A percentile compares a stretch with the other conserved stretches of the same genome.
phyloP scores from a whole-genome alignment of 768 basidiomycete genomes.

The Trametes coccinea region DNA sequence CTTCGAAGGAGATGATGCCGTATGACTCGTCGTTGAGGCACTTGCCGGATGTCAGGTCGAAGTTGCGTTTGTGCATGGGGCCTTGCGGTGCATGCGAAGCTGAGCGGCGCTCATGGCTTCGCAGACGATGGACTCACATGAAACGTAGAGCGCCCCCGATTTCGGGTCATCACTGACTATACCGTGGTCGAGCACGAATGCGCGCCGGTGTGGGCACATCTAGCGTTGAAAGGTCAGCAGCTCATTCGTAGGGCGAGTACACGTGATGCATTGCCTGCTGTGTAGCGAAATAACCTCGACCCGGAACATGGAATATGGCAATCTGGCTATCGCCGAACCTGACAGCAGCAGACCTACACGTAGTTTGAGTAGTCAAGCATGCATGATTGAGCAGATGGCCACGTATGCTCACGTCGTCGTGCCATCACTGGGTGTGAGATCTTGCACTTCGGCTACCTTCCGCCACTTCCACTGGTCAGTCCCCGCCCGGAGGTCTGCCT shows the following conservation, averaged over 20 bases:
- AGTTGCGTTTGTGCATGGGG: slow-evolving; percentile 71
- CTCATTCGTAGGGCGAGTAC: too few species aligned
- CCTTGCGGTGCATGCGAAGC: slow-evolving; percentile 28
- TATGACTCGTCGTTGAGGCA: slow-evolving; percentile 63
- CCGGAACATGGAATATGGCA: slow-evolving; percentile 66
- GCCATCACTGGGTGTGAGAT: slow-evolving; percentile 47
- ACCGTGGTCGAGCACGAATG: slow-evolving; percentile 71
- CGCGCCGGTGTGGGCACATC: slow-evolving; percentile 54
- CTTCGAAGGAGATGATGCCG: slow-evolving; percentile 62
- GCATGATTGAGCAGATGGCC: not conserved
- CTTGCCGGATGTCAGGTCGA: slow-evolving; percentile 52
- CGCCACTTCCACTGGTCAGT: slow-evolving; percentile 60
- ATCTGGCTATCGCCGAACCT: slow-evolving; percentile 68
- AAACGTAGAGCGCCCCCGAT: slow-evolving; percentile 49
- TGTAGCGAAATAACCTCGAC: slow-evolving; percentile 59
- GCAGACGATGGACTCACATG: slow-evolving; percentile 38
- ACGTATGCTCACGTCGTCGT: slow-evolving; percentile 45
- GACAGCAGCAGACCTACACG: slow-evolving; percentile 45
- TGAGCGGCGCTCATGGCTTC: not conserved
- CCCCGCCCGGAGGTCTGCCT: slow-evolving; percentile 42
- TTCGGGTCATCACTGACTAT: slow-evolving; percentile 64
- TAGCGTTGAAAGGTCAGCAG: slow-evolving; percentile 10
- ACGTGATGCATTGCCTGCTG: slow-evolving; percentile 51
- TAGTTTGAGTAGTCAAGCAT: not conserved
- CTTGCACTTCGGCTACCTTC: slow-evolving; percentile 46